Percentiles rank a stretch among this genome's conserved stretches.
Evolutionary conservation across 768 basidiomycete genomes (phyloP).

Genomic region (Pluteus cervinus): DNA sequence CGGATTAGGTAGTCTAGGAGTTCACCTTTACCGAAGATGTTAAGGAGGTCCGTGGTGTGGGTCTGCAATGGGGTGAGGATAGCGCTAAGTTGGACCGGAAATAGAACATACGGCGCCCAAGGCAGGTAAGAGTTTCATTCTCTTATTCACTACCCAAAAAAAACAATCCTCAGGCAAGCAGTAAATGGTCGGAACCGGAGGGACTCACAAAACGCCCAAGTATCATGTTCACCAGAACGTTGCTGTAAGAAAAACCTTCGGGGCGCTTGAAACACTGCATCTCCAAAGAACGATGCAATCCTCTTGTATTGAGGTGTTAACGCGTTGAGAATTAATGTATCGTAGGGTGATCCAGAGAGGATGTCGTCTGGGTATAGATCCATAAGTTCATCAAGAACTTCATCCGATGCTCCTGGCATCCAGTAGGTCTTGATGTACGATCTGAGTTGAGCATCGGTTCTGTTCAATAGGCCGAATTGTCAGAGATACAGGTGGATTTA

Average conservation of each 20-base stretch:
- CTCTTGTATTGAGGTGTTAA: slow-evolving; percentile 39
- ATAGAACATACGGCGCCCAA: slow-evolving; percentile 33
- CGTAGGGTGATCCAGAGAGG: slow-evolving; percentile 38
- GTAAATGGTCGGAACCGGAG: slow-evolving; percentile 6
- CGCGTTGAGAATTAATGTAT: slow-evolving; percentile 30
- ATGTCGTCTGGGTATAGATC: slow-evolving; percentile 27
- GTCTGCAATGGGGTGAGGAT: slow-evolving; percentile 15
- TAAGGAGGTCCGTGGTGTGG: slow-evolving; percentile 31
- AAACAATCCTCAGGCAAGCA: neutral
- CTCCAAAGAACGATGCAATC: slow-evolving; percentile 38
- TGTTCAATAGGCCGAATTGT: slow-evolving; percentile 2
- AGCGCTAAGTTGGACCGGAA: neutral
- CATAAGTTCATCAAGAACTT: slow-evolving; percentile 14
- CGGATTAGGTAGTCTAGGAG: slow-evolving; percentile 36
- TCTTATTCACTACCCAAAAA: slow-evolving; percentile 29
- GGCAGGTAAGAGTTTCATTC: slow-evolving; percentile 27
- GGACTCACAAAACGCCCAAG: slow-evolving; percentile 31
- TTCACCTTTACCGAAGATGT: slow-evolving; percentile 28
- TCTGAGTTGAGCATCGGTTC: slow-evolving; percentile 16
- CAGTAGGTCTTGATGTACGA: slow-evolving; percentile 21
- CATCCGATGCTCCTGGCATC: slow-evolving; percentile 15
- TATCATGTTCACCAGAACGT: slow-evolving; percentile 27
- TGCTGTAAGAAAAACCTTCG: slow-evolving; percentile 36
- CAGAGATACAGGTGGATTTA: too few relatives aligned
- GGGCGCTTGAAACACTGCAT: slow-evolving; percentile 41